Evolutionary conservation across 305 asterid species (phyloP).

Genomic region (Fraxinus angustifolia): DNA sequence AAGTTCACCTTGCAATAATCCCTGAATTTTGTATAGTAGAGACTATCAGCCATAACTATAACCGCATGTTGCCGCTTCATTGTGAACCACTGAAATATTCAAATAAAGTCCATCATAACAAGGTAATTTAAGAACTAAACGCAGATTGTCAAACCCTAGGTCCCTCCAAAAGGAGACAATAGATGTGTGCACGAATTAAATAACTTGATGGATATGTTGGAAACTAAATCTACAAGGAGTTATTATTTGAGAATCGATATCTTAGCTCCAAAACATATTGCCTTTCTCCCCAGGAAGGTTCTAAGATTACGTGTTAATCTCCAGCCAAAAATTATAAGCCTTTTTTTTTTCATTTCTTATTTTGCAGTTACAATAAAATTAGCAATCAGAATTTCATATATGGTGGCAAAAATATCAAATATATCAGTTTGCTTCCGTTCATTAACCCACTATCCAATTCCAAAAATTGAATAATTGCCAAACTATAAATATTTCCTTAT

Average conservation of each 20-base stretch:
- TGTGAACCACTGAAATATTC: constrained; percentile 58
- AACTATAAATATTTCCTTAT: neutral
- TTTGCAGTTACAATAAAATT: neutral
- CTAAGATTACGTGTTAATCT: neutral
- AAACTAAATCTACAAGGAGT: neutral
- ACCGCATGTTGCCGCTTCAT: constrained; percentile 83
- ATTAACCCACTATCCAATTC: neutral
- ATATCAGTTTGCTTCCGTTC: neutral
- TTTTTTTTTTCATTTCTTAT: neutral
- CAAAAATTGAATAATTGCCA: neutral
- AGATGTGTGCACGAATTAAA: neutral
- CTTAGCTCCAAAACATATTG: neutral
- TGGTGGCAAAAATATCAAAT: neutral
- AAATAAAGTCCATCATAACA: constrained; percentile 14
- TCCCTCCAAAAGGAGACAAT: constrained; percentile 1
- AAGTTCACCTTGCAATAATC: constrained; percentile 65
- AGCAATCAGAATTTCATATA: neutral
- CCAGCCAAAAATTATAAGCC: neutral
- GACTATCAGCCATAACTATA: constrained; percentile 64
- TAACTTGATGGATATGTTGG: neutral
- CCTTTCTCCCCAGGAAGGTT: neutral
- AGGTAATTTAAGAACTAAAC: constrained; percentile 1
- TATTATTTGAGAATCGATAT: neutral
- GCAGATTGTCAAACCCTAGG: neutral
- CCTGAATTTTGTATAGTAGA: constrained; percentile 72